A percentile compares a stretch with the other conserved stretches of the same genome.
phyloP scores from a whole-genome alignment of 2,329 filamentous ascomycete species.

The Talaromyces amestolkiae region DNA sequence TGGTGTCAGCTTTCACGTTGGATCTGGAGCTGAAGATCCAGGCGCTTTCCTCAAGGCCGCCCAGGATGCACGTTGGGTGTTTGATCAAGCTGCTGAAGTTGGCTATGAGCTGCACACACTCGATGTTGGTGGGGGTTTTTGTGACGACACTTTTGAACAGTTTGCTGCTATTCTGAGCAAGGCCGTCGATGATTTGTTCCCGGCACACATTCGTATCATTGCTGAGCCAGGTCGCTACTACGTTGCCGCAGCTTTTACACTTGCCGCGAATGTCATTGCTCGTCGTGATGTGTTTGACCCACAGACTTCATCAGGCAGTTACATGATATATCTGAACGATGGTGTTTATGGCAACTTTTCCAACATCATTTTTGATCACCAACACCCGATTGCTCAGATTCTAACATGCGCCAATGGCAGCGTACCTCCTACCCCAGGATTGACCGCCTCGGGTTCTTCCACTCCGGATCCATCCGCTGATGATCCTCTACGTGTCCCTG shows the following conservation, averaged over 20 bases:
- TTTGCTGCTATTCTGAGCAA: constrained; percentile 79
- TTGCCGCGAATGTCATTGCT: constrained; percentile 94
- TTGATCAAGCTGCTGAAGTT: constrained; percentile 73
- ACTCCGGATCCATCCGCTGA: constrained; percentile 16
- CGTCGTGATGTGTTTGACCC: constrained; percentile 82
- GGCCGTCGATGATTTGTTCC: constrained; percentile 86
- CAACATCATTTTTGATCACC: constrained; percentile 99
- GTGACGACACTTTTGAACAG: constrained; percentile 81
- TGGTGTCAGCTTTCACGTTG: constrained; percentile 96
- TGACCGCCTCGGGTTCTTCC: constrained; percentile 17
- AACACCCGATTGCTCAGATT: constrained; percentile 81
- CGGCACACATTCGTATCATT: constrained; percentile 78
- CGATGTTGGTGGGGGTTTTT: constrained; percentile 93
- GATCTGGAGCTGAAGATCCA: constrained; percentile 94
- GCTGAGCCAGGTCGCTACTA: constrained; percentile 97
- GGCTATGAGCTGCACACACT: constrained; percentile 83
- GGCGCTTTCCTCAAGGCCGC: constrained; percentile 87
- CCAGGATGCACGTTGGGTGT: constrained; percentile 80
- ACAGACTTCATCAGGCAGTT: constrained; percentile 54
- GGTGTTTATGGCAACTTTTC: constrained; percentile 98
- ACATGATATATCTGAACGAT: constrained; percentile 98
- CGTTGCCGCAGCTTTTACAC: constrained; percentile 85
- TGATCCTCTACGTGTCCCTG: constrained; percentile 24
- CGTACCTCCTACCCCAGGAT: constrained; percentile 4
- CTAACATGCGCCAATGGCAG: constrained; percentile 60